These are phyloP conservation scores for Tetracentron sinense DNA, from an alignment of 164 flowering plant species.

Conservation along the genomic window DNA sequence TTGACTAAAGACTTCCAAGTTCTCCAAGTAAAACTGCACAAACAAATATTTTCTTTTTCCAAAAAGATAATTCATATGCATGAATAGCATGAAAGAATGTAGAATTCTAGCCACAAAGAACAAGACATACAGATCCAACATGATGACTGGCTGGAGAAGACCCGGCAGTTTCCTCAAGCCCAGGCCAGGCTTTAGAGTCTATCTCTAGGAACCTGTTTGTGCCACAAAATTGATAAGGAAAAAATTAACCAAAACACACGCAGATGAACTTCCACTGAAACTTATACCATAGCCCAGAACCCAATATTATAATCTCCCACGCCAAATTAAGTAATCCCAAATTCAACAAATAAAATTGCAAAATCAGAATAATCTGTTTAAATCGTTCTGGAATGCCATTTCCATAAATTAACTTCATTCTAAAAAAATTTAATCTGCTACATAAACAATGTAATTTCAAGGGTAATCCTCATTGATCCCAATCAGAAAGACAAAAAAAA, in stretches of 20 bases:
- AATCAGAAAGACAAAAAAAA: background rate
- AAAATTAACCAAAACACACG: background rate
- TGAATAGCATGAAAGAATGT: background rate
- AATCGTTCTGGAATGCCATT: too few species aligned
- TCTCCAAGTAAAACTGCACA: too few species aligned
- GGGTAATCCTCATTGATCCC: too few species aligned
- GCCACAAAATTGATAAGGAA: background rate
- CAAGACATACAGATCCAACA: conserved; percentile 65
- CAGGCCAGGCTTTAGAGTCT: conserved; percentile 64
- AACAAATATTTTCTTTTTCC: too few species aligned
- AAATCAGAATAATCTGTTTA: background rate
- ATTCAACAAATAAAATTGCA: background rate
- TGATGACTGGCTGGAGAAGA: conserved; percentile 53
- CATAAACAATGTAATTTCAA: background rate
- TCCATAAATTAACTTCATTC: background rate
- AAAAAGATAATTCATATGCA: too few species aligned
- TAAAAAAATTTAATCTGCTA: too few species aligned
- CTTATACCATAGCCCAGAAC: background rate
- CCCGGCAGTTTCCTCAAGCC: conserved; percentile 78
- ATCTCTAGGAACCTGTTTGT: conserved; percentile 55
- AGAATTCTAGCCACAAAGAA: background rate
- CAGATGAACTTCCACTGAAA: too few species aligned
- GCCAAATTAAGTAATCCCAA: background rate
- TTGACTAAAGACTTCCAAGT: background rate
- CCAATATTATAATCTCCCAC: background rate